Evolutionary conservation across 2,329 filamentous ascomycete species (phyloP).

Genomic region (Fusarium sp.): DNA sequence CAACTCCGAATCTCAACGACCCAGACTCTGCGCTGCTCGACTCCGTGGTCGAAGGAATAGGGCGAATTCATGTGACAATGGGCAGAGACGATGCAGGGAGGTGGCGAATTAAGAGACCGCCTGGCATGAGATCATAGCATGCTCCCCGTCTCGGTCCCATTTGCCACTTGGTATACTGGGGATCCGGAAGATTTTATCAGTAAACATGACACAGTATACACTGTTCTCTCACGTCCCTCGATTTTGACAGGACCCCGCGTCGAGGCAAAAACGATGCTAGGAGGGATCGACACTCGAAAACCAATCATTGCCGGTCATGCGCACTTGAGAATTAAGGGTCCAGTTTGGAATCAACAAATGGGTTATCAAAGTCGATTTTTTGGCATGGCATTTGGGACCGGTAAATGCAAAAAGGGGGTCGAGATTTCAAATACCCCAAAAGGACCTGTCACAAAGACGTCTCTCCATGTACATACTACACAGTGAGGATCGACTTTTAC

Average conservation of each 20-base stretch:
- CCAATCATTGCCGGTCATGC: slow-evolving; percentile 10
- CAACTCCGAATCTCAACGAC: slow-evolving; percentile 7
- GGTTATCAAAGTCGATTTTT: not conserved
- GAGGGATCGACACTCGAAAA: not conserved
- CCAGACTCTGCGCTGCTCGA: slow-evolving; percentile 50
- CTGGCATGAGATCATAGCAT: slow-evolving; percentile 34
- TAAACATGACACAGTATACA: not conserved
- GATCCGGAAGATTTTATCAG: not conserved
- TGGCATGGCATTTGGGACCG: slow-evolving; percentile 11
- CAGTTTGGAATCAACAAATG: slow-evolving; percentile 6
- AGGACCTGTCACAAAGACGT: not conserved
- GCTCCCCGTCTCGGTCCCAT: not conserved
- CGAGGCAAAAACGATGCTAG: slow-evolving; percentile 4
- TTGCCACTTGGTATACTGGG: not conserved
- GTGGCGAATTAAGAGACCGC: slow-evolving; percentile 53
- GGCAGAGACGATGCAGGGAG: slow-evolving; percentile 52
- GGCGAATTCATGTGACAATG: slow-evolving; percentile 51
- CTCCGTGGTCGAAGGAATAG: slow-evolving; percentile 53
- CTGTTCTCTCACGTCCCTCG: not conserved
- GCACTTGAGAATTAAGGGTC: slow-evolving; percentile 9
- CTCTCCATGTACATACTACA: not conserved
- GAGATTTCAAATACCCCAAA: not conserved
- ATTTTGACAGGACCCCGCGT: not conserved
- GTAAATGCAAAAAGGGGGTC: not conserved
- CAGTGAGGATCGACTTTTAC: not conserved